Evolutionary conservation across 1,284 basidiomycete species (phyloP).

Genomic region (Sporisorium reilianum): DNA sequence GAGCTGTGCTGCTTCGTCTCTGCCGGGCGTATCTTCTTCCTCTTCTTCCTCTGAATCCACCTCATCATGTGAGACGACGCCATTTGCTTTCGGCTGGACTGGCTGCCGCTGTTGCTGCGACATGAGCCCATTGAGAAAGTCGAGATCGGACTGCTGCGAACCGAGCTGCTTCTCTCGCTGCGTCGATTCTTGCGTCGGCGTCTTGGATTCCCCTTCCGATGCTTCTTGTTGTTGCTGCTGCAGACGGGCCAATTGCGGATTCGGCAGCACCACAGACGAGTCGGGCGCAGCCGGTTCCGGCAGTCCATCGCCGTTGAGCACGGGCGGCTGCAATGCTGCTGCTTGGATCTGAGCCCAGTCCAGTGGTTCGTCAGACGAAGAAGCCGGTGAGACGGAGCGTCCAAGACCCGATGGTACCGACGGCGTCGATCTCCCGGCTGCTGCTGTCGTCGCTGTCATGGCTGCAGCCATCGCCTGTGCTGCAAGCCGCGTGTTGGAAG

Average conservation of each 20-base stretch:
- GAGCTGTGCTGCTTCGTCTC: conserved; percentile 42
- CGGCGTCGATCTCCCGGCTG: conserved; percentile 24
- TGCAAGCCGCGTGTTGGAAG: conserved; percentile 14
- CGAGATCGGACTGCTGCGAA: conserved; percentile 37
- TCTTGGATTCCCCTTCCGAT: conserved; percentile 20
- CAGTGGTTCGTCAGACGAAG: conserved; percentile 28
- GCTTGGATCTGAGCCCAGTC: conserved; percentile 37
- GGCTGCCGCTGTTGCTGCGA: conserved; percentile 24
- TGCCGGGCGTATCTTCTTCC: conserved; percentile 5
- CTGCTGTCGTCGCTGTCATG: conserved; percentile 11
- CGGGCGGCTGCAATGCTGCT: conserved; percentile 21
- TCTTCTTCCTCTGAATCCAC: background rate
- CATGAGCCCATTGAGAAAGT: conserved; percentile 44
- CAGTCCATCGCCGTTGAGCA: conserved; percentile 36
- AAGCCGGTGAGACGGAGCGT: conserved; percentile 29
- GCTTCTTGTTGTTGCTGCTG: conserved; percentile 15
- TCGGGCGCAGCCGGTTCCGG: conserved; percentile 18
- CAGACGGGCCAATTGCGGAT: conserved; percentile 23
- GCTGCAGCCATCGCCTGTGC: conserved; percentile 36
- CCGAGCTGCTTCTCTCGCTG: conserved; percentile 25
- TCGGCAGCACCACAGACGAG: conserved; percentile 8
- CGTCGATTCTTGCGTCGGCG: conserved; percentile 40
- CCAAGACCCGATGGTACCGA: conserved; percentile 34
- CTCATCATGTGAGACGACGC: background rate
- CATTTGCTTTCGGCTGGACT: conserved; percentile 11